Percentiles rank a stretch among this genome's conserved stretches.
These are phyloP conservation scores for Scheffersomyces coipomensis DNA, from an alignment of 805 yeast species.

Conservation along the genomic window DNA sequence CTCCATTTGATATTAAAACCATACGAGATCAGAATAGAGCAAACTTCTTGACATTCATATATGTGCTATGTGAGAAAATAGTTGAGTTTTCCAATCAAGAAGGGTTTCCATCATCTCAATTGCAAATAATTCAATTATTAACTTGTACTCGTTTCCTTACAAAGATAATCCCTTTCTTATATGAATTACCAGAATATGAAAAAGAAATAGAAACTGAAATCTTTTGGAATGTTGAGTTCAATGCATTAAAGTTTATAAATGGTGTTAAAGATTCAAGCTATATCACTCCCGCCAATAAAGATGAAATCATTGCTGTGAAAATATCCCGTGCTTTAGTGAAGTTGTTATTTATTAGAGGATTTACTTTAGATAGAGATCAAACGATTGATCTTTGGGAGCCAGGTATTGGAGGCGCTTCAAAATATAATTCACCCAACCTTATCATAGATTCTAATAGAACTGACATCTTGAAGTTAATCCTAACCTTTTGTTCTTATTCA, in stretches of 20 bases:
- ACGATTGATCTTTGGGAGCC: slow-evolving; percentile 64
- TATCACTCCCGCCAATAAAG: not conserved
- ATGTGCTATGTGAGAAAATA: slow-evolving; percentile 21
- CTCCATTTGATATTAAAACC: slow-evolving; percentile 55
- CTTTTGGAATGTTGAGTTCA: slow-evolving; percentile 17
- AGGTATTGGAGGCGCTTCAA: slow-evolving; percentile 59
- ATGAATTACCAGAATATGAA: slow-evolving; percentile 44
- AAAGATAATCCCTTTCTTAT: slow-evolving; percentile 63
- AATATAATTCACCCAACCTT: slow-evolving; percentile 21
- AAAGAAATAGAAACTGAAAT: slow-evolving; percentile 24
- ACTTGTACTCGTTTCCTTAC: slow-evolving; percentile 67
- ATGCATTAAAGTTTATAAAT: slow-evolving; percentile 5
- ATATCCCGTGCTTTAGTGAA: slow-evolving; percentile 27
- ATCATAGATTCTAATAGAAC: slow-evolving; percentile 60
- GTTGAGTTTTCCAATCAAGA: slow-evolving; percentile 15
- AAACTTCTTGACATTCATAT: slow-evolving; percentile 56
- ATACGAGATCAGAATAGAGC: slow-evolving; percentile 57
- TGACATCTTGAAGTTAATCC: slow-evolving; percentile 61
- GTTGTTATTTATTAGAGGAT: slow-evolving; percentile 55
- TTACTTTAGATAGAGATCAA: slow-evolving; percentile 41
- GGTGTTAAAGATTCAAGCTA: not conserved
- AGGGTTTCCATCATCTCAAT: slow-evolving; percentile 10
- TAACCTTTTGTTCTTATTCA: slow-evolving; percentile 60
- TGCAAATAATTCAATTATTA: slow-evolving; percentile 40
- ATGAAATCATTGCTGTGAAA: slow-evolving; percentile 7